Evolutionary conservation across 1,139 yeast genomes (phyloP), one percentile per base, ranked within the genome.

Genomic region (Blastobotrys raffinosifermentans): DNA sequence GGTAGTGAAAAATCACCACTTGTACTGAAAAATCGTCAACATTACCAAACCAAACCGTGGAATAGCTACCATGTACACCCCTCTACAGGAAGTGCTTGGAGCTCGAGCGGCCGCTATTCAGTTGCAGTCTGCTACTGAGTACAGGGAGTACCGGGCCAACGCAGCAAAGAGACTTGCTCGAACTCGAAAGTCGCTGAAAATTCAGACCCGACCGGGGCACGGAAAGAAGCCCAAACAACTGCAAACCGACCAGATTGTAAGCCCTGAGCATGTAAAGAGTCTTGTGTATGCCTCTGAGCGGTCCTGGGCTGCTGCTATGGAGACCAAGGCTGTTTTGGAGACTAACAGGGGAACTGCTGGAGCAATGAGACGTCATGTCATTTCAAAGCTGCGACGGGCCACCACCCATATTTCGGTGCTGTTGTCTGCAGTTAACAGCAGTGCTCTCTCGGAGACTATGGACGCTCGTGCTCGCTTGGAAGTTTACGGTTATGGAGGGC

Each of bases 361-460:
- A 32, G 36, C 4, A 17, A 11, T 10, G 49, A 50, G 55, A 66
- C 72, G 69, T 42, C 72, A 82, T 43, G 66, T 83, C 54, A 56
- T 70, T 10, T 74, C 89, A 26, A 82, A 84, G 59, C 70, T 82
- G 47, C 83, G 80, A 54, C 80, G 75, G 56, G 78, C 91, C 0
- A 60, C 70, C 22, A 57, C 60, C 35, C 67, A 8, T 6, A 14
- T 25, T 6, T 25, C 27, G 6, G 27, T 25, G 13, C 14, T 25
- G 7, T 6, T 13, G 7, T 6, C 6, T 6, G 27, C 27, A 6
- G 7, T 25, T 10, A 14, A 25, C 15, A 13, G 27, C 27, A 25
- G 11, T 14, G 7, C 10, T 6, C 14, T 6, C 10, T 8, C 14
- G 7, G 27, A 25, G 11, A n/a, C n/a, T 8, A 8, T 20, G 23